Base-by-base conservation (phyloP, 495 filamentous ascomycete genomes). In the Aspergillus cristatus region DNA sequence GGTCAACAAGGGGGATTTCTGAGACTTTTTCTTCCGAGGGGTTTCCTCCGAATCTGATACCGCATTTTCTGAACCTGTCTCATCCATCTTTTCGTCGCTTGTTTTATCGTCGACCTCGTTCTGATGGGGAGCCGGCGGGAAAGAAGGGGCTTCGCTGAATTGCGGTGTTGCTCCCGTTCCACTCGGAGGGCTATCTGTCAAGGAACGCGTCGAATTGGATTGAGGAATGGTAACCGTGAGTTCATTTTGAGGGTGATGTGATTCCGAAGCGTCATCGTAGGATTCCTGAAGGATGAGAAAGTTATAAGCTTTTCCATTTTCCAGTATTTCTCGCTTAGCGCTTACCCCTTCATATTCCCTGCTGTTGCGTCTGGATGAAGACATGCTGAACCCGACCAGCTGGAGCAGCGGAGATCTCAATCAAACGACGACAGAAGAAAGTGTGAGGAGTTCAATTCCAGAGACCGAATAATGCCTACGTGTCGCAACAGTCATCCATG, bases 191-290 rank as follows among this genome's bases (percentile, higher is more conserved):
- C 66, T 68, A 50, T 73, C 62, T 26, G 70, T 70, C 47, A 76
- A 43, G 24, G 71, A 73, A 32, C 67, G 57, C 7, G 60, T 55
- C 6, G 65, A 63, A 28, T 58, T 36, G 39, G 57, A 55, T 41
- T 55, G 46, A 43, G 63, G 63, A 15, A 65, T 58, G 14, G 53
- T 46, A 32, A 59, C 48, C 32, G 56, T 53, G 22, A 60, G 57
- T 34, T n/a, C n/a, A n/a, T 52, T 53, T 12, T 53, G 42, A 36
- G 62, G 46, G 43, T 44, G 43, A 25, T 37, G 39, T 20, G 51
- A 68, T 59, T 86, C 83, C 46, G 75, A 64, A 40, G 81, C 81
- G 63, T 90, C 82, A 53, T 86, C 81, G 40, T 86, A 88, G 14
- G 77, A 76, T 41, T 88, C 84, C 82, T 86, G 58, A 7, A 26